Evolutionary conservation across 345 rosid genomes (phyloP).

Genomic region (Geranium rotundifolium): DNA sequence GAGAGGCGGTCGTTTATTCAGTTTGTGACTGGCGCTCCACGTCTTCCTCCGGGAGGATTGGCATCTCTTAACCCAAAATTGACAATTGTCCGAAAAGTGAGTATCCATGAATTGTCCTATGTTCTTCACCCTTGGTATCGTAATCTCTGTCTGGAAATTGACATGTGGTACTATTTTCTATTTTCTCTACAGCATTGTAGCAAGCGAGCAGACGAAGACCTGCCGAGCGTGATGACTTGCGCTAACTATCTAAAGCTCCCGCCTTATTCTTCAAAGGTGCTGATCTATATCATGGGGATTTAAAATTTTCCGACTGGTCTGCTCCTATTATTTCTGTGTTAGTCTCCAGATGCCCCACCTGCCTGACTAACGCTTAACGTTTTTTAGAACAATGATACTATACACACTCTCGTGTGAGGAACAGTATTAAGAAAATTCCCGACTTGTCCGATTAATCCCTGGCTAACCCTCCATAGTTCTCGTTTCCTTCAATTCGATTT

Average conservation of each 20-base stretch:
- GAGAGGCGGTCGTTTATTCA: constrained; percentile 74
- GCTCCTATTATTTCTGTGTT: too few species aligned
- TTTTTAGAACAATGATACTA: too few species aligned
- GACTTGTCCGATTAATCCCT: too few species aligned
- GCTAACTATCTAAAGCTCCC: constrained; percentile 96
- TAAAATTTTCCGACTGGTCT: too few species aligned
- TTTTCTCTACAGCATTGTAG: constrained; percentile 48
- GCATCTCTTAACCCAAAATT: constrained; percentile 80
- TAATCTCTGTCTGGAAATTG: not conserved
- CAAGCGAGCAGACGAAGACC: constrained; percentile 54
- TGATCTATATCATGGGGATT: constrained; percentile 4
- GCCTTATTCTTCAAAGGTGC: constrained; percentile 82
- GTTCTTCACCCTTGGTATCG: not conserved
- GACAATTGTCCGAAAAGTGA: constrained; percentile 88
- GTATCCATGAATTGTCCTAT: constrained; percentile 1
- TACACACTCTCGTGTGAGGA: too few species aligned
- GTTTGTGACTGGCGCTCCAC: constrained; percentile 90
- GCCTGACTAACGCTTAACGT: too few species aligned
- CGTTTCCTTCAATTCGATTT: too few species aligned
- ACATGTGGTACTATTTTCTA: not conserved
- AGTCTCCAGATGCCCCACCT: too few species aligned
- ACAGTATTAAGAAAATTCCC: too few species aligned
- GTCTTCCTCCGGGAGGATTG: constrained; percentile 90
- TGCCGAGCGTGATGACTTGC: constrained; percentile 97
- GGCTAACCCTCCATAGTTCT: too few species aligned